Conservation (phyloP, 805 yeast species). For the Myxozyma kluyveri region DNA sequence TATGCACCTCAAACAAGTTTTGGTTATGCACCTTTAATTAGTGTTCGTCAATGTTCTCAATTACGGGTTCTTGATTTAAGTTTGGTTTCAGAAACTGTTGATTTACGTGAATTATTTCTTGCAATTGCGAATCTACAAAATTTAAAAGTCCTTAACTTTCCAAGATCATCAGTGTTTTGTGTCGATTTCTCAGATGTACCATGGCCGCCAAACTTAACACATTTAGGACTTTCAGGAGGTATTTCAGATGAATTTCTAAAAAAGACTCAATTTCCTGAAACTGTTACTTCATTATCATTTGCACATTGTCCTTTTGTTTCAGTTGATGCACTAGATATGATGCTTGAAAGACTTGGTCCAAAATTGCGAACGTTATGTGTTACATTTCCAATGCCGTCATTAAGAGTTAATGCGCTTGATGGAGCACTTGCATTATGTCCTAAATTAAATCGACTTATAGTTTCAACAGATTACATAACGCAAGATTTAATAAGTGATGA, state of each 20-base stretch:
- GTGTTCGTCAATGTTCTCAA: conserved; percentile 66
- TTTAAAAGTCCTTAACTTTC: conserved; percentile 77
- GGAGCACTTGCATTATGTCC: conserved; percentile 74
- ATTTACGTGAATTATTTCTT: conserved; percentile 70
- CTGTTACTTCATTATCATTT: conserved; percentile 69
- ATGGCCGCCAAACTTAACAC: conserved; percentile 81
- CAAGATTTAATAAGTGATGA: conserved; percentile 42
- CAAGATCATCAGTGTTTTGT: conserved; percentile 80
- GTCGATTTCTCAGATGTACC: conserved; percentile 43
- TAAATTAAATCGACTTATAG: conserved; percentile 56
- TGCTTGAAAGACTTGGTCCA: conserved; percentile 64
- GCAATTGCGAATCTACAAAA: conserved; percentile 63
- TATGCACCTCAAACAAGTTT: conserved; percentile 94
- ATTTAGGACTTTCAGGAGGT: conserved; percentile 82
- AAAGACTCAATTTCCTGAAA: conserved; percentile 66
- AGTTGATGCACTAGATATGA: conserved; percentile 59
- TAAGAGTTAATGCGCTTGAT: conserved; percentile 69
- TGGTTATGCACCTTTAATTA: conserved; percentile 85
- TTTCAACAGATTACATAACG: conserved; percentile 77
- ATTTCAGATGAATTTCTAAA: conserved; percentile 75
- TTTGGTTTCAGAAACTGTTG: conserved; percentile 86
- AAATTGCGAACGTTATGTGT: conserved; percentile 62
- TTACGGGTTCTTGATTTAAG: conserved; percentile 71
- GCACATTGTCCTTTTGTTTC: conserved; percentile 83
- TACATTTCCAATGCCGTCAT: conserved; percentile 84